Percentiles rank a stretch among this genome's conserved stretches.
Evolutionary conservation across 257 asterid species (phyloP).

Genomic region (Petrea volubilis): DNA sequence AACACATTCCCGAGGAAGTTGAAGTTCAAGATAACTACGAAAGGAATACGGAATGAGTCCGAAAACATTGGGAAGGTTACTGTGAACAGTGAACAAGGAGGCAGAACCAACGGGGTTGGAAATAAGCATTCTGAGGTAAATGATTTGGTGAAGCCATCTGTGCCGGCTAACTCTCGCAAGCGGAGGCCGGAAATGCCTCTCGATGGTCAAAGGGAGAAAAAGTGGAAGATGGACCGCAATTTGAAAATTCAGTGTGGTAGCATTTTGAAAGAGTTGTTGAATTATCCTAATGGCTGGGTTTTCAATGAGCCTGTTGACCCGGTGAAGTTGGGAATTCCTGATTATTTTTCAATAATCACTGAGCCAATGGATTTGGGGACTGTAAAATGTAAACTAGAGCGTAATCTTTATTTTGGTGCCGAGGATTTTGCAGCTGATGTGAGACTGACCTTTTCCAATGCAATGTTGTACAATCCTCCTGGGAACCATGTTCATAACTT

Average conservation of each 20-base stretch:
- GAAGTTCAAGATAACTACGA: slow-evolving; percentile 52
- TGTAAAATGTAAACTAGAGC: slow-evolving; percentile 51
- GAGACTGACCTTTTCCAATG: slow-evolving; percentile 71
- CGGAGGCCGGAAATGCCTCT: slow-evolving; percentile 40
- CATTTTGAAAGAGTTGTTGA: slow-evolving; percentile 52
- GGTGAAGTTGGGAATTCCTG: slow-evolving; percentile 62
- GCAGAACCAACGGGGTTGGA: background rate
- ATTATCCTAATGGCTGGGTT: slow-evolving; percentile 38
- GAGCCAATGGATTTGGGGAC: slow-evolving; percentile 94
- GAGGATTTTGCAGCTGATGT: slow-evolving; percentile 79
- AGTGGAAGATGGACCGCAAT: slow-evolving; percentile 51
- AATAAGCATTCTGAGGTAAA: slow-evolving; percentile 23
- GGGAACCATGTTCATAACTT: slow-evolving; percentile 38
- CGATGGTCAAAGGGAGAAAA: slow-evolving; percentile 44
- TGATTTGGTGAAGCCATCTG: slow-evolving; percentile 27
- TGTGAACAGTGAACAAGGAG: slow-evolving; percentile 14
- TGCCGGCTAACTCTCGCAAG: slow-evolving; percentile 38
- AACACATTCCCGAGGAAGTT: slow-evolving; percentile 27
- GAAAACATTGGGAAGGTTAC: slow-evolving; percentile 19
- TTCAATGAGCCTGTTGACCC: slow-evolving; percentile 83
- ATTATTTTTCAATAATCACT: slow-evolving; percentile 57
- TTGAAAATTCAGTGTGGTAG: slow-evolving; percentile 50
- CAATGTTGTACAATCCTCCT: slow-evolving; percentile 72
- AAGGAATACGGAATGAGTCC: slow-evolving; percentile 28
- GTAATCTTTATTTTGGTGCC: slow-evolving; percentile 44